phyloP scores from a whole-genome alignment of 2,329 filamentous ascomycete species.

The Emericellopsis atlantica region DNA sequence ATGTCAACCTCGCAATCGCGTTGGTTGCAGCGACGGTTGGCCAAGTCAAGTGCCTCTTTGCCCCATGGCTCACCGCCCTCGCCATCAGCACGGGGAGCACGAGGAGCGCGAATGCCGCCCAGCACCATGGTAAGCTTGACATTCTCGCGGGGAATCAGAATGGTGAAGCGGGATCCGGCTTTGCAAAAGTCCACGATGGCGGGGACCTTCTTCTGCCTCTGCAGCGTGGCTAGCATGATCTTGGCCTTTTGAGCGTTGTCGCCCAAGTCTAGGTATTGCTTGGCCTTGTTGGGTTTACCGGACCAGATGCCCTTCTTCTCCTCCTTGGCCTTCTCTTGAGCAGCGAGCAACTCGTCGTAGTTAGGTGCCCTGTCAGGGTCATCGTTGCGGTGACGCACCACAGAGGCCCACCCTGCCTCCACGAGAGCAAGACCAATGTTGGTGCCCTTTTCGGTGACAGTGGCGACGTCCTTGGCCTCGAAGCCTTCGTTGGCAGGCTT shows the following conservation, averaged over 20 bases:
- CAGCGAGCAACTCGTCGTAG: constrained; percentile 77
- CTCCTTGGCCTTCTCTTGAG: constrained; percentile 72
- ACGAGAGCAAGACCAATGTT: constrained; percentile 77
- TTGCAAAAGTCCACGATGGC: constrained; percentile 96
- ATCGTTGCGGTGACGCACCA: constrained; percentile 89
- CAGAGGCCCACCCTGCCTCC: constrained; percentile 86
- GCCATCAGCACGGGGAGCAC: constrained; percentile 64
- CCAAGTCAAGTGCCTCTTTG: constrained; percentile 86
- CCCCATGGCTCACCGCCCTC: constrained; percentile 86
- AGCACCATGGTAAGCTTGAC: constrained; percentile 92
- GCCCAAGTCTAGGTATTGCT: constrained; percentile 78
- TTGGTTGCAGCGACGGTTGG: constrained; percentile 79
- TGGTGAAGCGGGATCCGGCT: constrained; percentile 85
- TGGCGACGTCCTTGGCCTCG: constrained; percentile 89
- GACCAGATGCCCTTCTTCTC: constrained; percentile 94
- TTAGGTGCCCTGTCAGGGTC: constrained; percentile 89
- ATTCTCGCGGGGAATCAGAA: constrained; percentile 83
- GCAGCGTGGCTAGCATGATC: constrained; percentile 76
- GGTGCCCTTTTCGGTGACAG: constrained; percentile 69
- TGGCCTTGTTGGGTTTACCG: constrained; percentile 71
- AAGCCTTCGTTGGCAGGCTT: constrained; percentile 83
- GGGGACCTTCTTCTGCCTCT: constrained; percentile 84
- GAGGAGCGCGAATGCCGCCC: constrained; percentile 81
- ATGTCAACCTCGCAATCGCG: constrained; percentile 94
- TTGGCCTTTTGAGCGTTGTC: constrained; percentile 92